Conservation (phyloP, 23 red algal species). For the Cyanidioschyzon merolae region DNA sequence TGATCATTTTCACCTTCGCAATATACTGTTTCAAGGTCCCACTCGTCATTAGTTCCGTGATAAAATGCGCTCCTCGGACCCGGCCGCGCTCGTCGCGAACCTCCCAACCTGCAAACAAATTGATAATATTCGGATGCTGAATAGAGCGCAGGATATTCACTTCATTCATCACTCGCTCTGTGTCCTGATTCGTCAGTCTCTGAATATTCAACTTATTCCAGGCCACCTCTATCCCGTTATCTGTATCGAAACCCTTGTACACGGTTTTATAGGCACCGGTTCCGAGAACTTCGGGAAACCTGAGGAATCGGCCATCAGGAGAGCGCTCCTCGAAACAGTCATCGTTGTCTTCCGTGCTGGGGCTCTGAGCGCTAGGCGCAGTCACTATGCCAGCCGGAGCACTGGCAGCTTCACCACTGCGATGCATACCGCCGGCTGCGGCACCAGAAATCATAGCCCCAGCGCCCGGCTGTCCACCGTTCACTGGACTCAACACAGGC, state of each 20-base stretch:
- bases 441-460: background rate
- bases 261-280: slow-evolving; percentile 93
- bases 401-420: background rate
- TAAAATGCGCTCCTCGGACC: slow-evolving; percentile 59
- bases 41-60: slow-evolving; percentile 95
- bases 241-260: slow-evolving; percentile 94
- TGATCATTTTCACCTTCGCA: slow-evolving; percentile 66
- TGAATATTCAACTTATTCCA: slow-evolving; percentile 97
- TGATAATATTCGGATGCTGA: slow-evolving; percentile 90
- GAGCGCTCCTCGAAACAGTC: slow-evolving; percentile 1
- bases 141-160: slow-evolving; percentile 62
- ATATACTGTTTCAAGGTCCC: slow-evolving; percentile 95
- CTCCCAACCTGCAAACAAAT: slow-evolving; percentile 63
- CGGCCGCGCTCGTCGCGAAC: slow-evolving; percentile 35
- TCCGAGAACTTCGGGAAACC: slow-evolving; percentile 35
- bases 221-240: slow-evolving; percentile 85
- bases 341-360: background rate
- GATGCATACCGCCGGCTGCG: background rate
- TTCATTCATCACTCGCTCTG: slow-evolving; percentile 77
- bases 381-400: background rate
- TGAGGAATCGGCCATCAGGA: background rate
- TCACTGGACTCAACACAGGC: background rate
- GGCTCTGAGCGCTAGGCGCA: background rate
- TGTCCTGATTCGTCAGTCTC: slow-evolving; percentile 60
- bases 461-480: background rate